phyloP scores from a whole-genome alignment of 2,329 filamentous ascomycete genomes.

The Kalmusia sp. region DNA sequence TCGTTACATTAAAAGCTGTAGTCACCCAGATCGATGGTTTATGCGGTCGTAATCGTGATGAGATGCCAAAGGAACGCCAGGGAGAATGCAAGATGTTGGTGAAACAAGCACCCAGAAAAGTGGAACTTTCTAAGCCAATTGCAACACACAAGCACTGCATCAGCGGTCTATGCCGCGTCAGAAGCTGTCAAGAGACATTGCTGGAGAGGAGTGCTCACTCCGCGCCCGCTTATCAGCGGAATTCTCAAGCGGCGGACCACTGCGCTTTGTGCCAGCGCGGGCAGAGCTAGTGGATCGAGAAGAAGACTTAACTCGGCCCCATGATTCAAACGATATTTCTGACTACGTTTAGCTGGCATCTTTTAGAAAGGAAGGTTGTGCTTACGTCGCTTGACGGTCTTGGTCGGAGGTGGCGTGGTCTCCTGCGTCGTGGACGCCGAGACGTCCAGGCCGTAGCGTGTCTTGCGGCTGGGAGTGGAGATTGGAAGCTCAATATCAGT shows the following conservation, averaged over 20 bases:
- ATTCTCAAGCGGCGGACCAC: slow-evolving; percentile 37
- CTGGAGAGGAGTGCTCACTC: slow-evolving; percentile 37
- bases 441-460: slow-evolving; percentile 58
- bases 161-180: slow-evolving; percentile 25
- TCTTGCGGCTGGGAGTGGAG: slow-evolving; percentile 36
- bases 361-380: slow-evolving; percentile 19
- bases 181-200: slow-evolving; percentile 34
- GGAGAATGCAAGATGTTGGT: background rate
- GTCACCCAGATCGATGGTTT: background rate
- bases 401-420: slow-evolving; percentile 62
- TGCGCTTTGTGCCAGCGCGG: slow-evolving; percentile 46
- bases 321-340: slow-evolving; percentile 65
- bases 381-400: slow-evolving; percentile 67
- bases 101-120: background rate
- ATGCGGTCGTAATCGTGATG: slow-evolving; percentile 7
- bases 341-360: background rate
- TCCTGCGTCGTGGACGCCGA: slow-evolving; percentile 56
- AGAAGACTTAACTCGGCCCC: slow-evolving; percentile 68
- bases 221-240: slow-evolving; percentile 39
- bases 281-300: slow-evolving; percentile 42
- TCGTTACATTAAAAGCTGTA: slow-evolving; percentile 11
- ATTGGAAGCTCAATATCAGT: slow-evolving; percentile 59
- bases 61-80: slow-evolving; percentile 4
- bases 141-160: slow-evolving; percentile 6
- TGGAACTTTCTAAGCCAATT: background rate